phyloP scores from a whole-genome alignment of 1,139 yeast genomes.

The Hansenula sp. region DNA sequence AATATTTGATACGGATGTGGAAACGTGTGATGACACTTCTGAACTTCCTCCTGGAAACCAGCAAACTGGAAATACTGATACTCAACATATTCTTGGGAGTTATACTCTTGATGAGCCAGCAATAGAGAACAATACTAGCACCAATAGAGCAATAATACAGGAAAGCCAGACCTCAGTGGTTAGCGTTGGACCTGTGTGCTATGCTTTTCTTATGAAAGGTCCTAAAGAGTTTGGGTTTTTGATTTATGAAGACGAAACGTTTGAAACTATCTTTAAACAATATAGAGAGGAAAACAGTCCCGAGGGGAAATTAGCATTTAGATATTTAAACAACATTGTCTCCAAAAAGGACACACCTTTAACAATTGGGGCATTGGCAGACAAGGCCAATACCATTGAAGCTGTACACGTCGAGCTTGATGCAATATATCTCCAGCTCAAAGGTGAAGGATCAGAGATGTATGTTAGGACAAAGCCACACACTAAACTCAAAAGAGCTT shows the following conservation, averaged over 20 bases:
- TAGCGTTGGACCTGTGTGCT: too few species aligned
- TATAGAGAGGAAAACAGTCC: too few species aligned
- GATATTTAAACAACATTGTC: not conserved
- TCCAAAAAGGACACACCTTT: not conserved
- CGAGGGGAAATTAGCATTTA: not conserved
- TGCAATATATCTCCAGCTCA: not conserved
- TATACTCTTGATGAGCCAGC: too few species aligned
- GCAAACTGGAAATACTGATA: not conserved
- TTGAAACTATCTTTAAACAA: not conserved
- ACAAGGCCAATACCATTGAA: not conserved
- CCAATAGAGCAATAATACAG: too few species aligned
- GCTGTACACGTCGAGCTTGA: conserved; percentile 2
- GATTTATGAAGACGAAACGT: not conserved
- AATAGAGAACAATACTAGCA: too few species aligned
- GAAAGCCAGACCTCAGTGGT: too few species aligned
- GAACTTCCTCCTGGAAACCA: not conserved
- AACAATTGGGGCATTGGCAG: not conserved
- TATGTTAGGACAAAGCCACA: conserved; percentile 3
- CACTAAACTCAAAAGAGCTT: conserved; percentile 6
- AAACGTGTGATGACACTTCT: not conserved
- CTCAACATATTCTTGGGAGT: too few species aligned
- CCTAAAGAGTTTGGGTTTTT: not conserved
- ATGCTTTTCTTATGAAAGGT: not conserved
- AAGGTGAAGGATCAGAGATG: not conserved
- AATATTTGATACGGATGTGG: not conserved